These are phyloP conservation scores for Phymatotrichopsis omnivora DNA, from an alignment of 2,329 filamentous ascomycete genomes.

Conservation along the genomic window DNA sequence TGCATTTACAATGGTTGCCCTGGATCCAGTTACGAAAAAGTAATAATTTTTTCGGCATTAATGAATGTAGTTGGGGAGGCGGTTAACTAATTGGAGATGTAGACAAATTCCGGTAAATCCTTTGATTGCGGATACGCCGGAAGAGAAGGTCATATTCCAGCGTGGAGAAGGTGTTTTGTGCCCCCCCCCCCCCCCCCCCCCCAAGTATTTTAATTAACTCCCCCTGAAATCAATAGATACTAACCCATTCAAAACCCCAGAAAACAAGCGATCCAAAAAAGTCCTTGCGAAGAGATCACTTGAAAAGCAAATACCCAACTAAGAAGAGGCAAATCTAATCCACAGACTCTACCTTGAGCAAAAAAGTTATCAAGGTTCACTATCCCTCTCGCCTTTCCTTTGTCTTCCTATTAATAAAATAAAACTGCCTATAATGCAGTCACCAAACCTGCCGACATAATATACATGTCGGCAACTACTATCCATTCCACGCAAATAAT, in stretches of 20 bases:
- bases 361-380: constrained; percentile 50
- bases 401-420: constrained; percentile 13
- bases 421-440: constrained; percentile 20
- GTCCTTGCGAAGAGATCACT: constrained; percentile 50
- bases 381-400: constrained; percentile 18
- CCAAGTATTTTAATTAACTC: background rate
- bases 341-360: constrained; percentile 64
- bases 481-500: constrained; percentile 61
- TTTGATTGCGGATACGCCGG: constrained; percentile 50
- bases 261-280: constrained; percentile 54
- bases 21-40: constrained; percentile 58
- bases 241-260: constrained; percentile 14
- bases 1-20: constrained; percentile 66
- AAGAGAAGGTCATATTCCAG: constrained; percentile 54
- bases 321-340: constrained; percentile 60
- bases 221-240: too few species aligned
- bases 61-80: background rate
- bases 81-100: constrained; percentile 10
- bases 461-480: constrained; percentile 52
- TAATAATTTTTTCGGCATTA: constrained; percentile 29
- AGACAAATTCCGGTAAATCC: constrained; percentile 53
- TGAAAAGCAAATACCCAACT: constrained; percentile 57
- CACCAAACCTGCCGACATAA: constrained; percentile 44
- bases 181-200: background rate
- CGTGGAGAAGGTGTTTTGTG: constrained; percentile 47